Conservation (phyloP, 345 rosid species). For the Syzygium oleosum region DNA sequence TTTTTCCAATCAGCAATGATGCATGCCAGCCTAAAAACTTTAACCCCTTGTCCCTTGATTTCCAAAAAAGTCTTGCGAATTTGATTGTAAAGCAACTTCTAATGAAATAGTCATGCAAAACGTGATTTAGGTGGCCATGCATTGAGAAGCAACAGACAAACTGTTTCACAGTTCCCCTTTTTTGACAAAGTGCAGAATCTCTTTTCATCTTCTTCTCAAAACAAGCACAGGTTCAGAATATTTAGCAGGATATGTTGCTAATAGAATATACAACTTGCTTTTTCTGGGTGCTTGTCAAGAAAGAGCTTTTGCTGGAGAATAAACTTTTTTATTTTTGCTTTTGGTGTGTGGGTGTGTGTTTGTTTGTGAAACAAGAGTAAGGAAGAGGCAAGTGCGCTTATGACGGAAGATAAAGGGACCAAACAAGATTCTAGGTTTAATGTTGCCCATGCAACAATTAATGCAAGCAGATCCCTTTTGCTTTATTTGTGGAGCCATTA, state of each 20-base stretch:
- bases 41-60: not conserved
- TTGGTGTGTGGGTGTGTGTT: not conserved
- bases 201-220: not conserved
- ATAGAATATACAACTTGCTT: not conserved
- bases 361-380: not conserved
- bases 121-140: not conserved
- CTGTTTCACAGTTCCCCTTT: not conserved
- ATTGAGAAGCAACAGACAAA: not conserved
- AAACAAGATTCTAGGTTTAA: constrained; percentile 7
- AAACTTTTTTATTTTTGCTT: not conserved
- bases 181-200: not conserved
- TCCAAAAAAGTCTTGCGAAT: not conserved
- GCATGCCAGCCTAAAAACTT: not conserved
- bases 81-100: not conserved
- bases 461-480: constrained; percentile 25
- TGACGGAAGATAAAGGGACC: constrained; percentile 2
- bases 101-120: not conserved
- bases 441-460: constrained; percentile 47
- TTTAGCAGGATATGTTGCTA: not conserved
- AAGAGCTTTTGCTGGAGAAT: not conserved
- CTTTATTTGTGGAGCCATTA: constrained; percentile 51
- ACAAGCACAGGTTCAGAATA: not conserved
- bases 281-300: not conserved
- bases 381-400: constrained; percentile 12
- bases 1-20: not conserved